Base-by-base conservation (phyloP, 768 basidiomycete species). In the Mycena pura region DNA sequence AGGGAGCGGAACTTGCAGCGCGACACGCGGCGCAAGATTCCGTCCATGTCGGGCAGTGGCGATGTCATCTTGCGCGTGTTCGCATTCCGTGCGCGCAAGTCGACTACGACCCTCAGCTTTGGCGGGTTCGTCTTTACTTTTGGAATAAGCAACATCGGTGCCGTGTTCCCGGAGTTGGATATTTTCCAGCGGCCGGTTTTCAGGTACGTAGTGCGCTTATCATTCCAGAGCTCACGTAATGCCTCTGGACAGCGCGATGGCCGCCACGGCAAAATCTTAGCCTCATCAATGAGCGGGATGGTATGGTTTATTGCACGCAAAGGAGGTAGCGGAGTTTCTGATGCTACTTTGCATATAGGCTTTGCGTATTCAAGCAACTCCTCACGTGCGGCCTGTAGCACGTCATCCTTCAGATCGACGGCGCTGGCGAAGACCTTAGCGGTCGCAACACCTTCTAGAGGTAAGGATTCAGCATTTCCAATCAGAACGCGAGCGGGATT, bases 221-320 rank as follows among this genome's bases (percentile, higher is more conserved):
- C 34, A 17, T 38, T 24, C 36, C 48, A 50, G 8, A 25, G 48
- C 22, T 32, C 31, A 5, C 34, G 22, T 31, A 70, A 21, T 19
- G 64, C 15, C 31, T 65, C 66, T 0, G 69, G 72, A 27, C 72
- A 71, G 10, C 63, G 6, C 8, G 70, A 71, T 6, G 69, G 70
- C 15, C 67, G 47, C 65, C 68, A 73, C 2, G 67, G 36, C 28
- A 71, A 72, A 1, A 60, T 48, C 15, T 70, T 70, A 1, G 55
- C 25, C 25, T 66, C 63, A 47, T 74, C 69, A 22, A 73, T 70
- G 21, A 74, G 22, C 6, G 67, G 72, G 1, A 73, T 73, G 0
- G 51, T 52, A 32, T 73, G 72, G 28, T 73, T 74, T 31, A 74
- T 70, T 1, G 57, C 65, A 0, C 65, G 56, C 0, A 75, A 49